Evolutionary conservation across 2,329 filamentous ascomycete genomes (phyloP).

Genomic region (Trichoderma semiorbis): DNA sequence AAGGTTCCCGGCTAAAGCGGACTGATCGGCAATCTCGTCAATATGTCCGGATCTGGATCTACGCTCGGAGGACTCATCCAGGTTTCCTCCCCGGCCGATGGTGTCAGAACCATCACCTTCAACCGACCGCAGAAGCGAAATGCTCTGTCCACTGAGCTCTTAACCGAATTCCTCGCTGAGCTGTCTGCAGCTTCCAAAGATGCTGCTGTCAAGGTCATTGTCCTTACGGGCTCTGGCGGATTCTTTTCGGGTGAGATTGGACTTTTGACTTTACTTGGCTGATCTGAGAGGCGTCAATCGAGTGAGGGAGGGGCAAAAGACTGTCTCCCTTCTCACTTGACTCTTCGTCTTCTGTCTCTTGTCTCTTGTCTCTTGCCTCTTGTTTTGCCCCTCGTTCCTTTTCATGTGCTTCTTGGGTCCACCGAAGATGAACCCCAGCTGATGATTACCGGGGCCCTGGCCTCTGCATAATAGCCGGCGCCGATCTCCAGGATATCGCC

Average conservation of each 20-base stretch:
- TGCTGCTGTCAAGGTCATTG: conserved; percentile 32
- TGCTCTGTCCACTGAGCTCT: conserved; percentile 52
- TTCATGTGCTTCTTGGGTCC: not conserved
- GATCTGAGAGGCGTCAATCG: not conserved
- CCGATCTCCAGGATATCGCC: conserved; percentile 37
- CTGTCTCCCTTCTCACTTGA: not conserved
- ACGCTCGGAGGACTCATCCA: conserved; percentile 20
- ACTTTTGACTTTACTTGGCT: not conserved
- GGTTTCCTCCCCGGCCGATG: conserved; percentile 25
- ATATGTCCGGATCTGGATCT: conserved; percentile 19
- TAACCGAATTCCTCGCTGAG: conserved; percentile 40
- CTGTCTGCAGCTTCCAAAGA: conserved; percentile 25
- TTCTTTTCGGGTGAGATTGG: conserved; percentile 25
- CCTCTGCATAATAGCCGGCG: conserved; percentile 29
- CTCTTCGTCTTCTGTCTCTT: not conserved
- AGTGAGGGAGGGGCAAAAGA: not conserved
- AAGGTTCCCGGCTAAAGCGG: conserved; percentile 1
- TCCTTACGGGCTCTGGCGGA: conserved; percentile 35
- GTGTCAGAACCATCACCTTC: conserved; percentile 47
- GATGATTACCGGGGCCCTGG: conserved; percentile 1
- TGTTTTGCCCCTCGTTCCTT: not conserved
- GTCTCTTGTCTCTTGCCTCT: not conserved
- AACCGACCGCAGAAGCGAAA: conserved; percentile 57
- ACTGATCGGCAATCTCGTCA: conserved; percentile 13
- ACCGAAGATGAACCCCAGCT: conserved; percentile 10